Evolutionary conservation across 2,329 filamentous ascomycete species (phyloP).

Genomic region (Beauveria australis): DNA sequence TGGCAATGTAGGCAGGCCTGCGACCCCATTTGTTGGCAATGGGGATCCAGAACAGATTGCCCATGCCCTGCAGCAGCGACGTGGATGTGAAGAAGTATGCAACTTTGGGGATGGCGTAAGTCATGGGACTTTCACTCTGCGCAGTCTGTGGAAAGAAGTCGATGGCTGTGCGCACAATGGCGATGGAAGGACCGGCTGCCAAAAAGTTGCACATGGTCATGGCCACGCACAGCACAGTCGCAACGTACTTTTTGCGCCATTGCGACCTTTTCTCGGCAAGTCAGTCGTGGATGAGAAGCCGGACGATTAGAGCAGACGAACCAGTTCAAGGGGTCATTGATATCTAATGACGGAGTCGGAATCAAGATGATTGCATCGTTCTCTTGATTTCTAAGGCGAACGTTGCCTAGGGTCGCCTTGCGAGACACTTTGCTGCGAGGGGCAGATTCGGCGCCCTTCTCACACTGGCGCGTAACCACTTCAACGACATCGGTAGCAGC

Average conservation of each 20-base stretch:
- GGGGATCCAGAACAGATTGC: slow-evolving; percentile 40
- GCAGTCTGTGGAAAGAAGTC: slow-evolving; percentile 36
- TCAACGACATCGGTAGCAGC: background rate
- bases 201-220: slow-evolving; percentile 51
- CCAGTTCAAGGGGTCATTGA: slow-evolving; percentile 42
- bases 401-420: slow-evolving; percentile 29
- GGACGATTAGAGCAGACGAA: slow-evolving; percentile 18
- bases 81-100: slow-evolving; percentile 47
- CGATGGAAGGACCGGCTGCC: slow-evolving; percentile 45
- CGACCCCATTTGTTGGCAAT: slow-evolving; percentile 37
- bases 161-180: slow-evolving; percentile 37
- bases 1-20: slow-evolving; percentile 33
- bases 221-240: slow-evolving; percentile 39
- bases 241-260: slow-evolving; percentile 42
- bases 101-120: slow-evolving; percentile 30
- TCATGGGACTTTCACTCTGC: slow-evolving; percentile 20
- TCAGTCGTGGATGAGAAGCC: slow-evolving; percentile 6
- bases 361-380: slow-evolving; percentile 41
- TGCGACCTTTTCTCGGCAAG: slow-evolving; percentile 25
- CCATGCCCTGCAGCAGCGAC: slow-evolving; percentile 39
- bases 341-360: slow-evolving; percentile 35
- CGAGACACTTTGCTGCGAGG: slow-evolving; percentile 1
- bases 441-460: background rate
- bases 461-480: background rate
- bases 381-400: slow-evolving; percentile 32